Percentiles rank a stretch among this genome's conserved stretches.
phyloP scores from a whole-genome alignment of 305 asterid genomes.

The Coffea humblotiana region DNA sequence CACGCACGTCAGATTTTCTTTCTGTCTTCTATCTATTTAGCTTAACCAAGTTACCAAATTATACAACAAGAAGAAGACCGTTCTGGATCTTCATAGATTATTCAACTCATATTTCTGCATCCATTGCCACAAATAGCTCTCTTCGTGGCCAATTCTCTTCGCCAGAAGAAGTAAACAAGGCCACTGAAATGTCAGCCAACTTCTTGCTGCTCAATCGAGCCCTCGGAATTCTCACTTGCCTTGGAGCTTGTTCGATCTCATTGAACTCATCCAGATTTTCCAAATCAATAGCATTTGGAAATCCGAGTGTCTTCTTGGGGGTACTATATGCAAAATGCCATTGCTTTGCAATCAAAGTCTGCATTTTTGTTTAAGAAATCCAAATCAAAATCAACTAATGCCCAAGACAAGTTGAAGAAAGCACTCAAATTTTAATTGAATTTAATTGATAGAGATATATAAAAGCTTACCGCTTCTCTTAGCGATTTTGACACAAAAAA shows the following conservation, averaged over 20 bases:
- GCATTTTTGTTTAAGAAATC: constrained; percentile 24
- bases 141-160: constrained; percentile 35
- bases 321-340: constrained; percentile 69
- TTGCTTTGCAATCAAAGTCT: constrained; percentile 68
- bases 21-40: background rate
- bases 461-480: constrained; percentile 58
- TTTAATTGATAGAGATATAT: background rate
- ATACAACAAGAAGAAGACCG: constrained; percentile 23
- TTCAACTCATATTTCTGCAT: constrained; percentile 19
- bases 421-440: background rate
- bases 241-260: constrained; percentile 66
- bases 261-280: constrained; percentile 24
- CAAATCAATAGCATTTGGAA: constrained; percentile 20
- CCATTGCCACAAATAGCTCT: constrained; percentile 34
- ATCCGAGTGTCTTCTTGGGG: constrained; percentile 50
- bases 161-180: constrained; percentile 43
- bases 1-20: background rate
- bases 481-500: constrained; percentile 54
- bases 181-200: constrained; percentile 51
- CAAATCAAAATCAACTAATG: background rate
- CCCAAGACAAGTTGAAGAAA: background rate
- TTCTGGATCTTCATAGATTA: constrained; percentile 11
- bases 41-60: background rate
- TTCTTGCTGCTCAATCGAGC: constrained; percentile 44
- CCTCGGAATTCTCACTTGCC: constrained; percentile 44